phyloP scores from a whole-genome alignment of 306 rosid genomes.

The Nissolia schottii region DNA sequence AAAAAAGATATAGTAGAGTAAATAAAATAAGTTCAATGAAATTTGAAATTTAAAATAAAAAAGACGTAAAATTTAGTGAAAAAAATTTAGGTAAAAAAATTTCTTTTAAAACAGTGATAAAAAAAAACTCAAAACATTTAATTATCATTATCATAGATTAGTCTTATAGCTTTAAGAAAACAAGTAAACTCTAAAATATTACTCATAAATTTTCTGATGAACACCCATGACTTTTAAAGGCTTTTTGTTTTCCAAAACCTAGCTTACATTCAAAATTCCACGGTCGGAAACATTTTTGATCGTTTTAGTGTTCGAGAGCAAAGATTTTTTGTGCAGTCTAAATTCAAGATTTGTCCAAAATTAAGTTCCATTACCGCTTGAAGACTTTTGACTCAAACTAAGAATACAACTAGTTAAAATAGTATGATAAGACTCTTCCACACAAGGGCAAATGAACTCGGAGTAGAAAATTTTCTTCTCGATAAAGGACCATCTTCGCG shows the following conservation, averaged over 20 bases:
- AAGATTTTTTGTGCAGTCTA: conserved; percentile 11
- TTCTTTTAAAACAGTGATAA: too few species aligned
- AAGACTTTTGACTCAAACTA: conserved; percentile 30
- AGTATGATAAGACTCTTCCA: conserved; percentile 41
- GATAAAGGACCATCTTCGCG: neutral
- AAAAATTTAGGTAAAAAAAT: too few species aligned
- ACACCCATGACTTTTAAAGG: neutral
- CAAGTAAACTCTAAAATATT: too few species aligned
- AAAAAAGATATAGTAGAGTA: too few species aligned
- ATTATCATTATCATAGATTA: too few species aligned
- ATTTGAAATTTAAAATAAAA: too few species aligned
- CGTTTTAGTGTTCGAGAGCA: neutral
- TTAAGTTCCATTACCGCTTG: conserved; percentile 30
- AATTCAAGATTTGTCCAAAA: conserved; percentile 28
- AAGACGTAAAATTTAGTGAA: too few species aligned
- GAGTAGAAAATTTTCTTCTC: conserved; percentile 24
- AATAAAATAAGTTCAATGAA: too few species aligned
- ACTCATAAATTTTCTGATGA: too few species aligned
- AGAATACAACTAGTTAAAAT: conserved; percentile 43
- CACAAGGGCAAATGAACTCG: conserved; percentile 32
- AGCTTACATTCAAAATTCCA: neutral
- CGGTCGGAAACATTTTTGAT: neutral
- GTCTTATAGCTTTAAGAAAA: too few species aligned
- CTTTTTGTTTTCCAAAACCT: too few species aligned
- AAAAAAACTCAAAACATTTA: too few species aligned